Percentiles rank a stretch among this genome's conserved stretches.
phyloP scores from a whole-genome alignment of 2,329 filamentous ascomycete genomes.

The Hirsutella rhossiliensis region DNA sequence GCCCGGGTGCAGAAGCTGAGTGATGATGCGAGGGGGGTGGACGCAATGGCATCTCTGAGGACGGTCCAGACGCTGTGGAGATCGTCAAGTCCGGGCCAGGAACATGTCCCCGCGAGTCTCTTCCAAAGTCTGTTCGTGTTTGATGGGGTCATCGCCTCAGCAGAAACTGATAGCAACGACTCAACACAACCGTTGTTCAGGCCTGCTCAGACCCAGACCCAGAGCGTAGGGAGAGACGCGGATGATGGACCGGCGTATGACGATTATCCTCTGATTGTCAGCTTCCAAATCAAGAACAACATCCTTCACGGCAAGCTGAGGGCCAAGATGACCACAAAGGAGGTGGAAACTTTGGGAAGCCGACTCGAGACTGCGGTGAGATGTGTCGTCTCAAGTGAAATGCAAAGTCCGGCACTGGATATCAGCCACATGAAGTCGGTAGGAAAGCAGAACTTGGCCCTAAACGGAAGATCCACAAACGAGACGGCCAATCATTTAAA shows the following conservation, averaged over 20 bases:
- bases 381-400: not conserved
- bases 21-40: conserved; percentile 7
- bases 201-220: not conserved
- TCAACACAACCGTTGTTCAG: not conserved
- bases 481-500: not conserved
- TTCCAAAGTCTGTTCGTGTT: conserved; percentile 14
- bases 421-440: not conserved
- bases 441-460: too few relatives aligned
- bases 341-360: conserved; percentile 2
- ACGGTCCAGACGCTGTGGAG: conserved; percentile 10
- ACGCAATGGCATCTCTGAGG: conserved; percentile 10
- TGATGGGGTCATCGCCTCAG: conserved; percentile 6
- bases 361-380: conserved; percentile 2
- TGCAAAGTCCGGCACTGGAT: not conserved
- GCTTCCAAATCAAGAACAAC: conserved; percentile 9
- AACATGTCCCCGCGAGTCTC: conserved; percentile 4
- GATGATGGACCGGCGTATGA: conserved; percentile 7
- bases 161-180: too few relatives aligned
- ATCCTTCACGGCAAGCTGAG: conserved; percentile 8
- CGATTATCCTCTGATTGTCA: conserved; percentile 12
- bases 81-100: conserved; percentile 4
- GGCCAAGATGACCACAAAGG: conserved; percentile 5
- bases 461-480: not conserved
- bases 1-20: conserved; percentile 5
- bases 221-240: not conserved